Evolutionary conservation across 768 basidiomycete genomes (phyloP), one percentile per base, ranked within the genome.

Genomic region (Pulveroboletus sp.): DNA sequence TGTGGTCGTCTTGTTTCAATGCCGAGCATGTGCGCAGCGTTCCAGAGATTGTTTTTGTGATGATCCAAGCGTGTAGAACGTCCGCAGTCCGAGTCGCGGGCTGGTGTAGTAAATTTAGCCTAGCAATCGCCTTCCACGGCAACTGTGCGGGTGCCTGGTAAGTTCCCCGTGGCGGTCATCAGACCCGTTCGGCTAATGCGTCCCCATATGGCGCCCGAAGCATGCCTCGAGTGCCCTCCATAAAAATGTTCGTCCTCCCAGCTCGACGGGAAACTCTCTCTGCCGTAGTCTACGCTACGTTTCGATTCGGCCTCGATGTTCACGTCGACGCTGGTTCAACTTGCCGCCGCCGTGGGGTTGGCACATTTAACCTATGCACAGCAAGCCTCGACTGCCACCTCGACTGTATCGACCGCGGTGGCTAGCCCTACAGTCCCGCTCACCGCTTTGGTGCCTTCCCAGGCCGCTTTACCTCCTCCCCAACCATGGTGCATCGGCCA

Each of bases 401-500:
- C 77, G 42, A 75, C 78, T 1, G 62, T 82, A 30, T 71, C 78
- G 14, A 89, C 90, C 1, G 73, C 82, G 29, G 72, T 81, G 0
- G 81, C 90, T 5, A 83, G 77, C 49, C 78, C 87, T 10, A 78
- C 86, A 1, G 80, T 70, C 0, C 55, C 85, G 13, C 67, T 80
- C 27, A 69, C 70, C 32, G 67, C 76, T 17, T 50, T 68, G n/a
- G 62, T 90, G 32, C 86, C 88, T 14, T 81, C 86, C 1, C 85
- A 89, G 57, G 77, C 67, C 20, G 66, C 80, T 6, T 55, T 83
- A 14, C 85, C 89, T 16, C 85, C 87, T 1, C 72, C 68, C 35
- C 89, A 92, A 68, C 67, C 75, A 37, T 92, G 89, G 89, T 92
- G 89, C 61, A 76, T 79, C 0, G 78, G 77, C 39, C 68, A 85